Evolutionary conservation across 352 stramenopile species (phyloP).

Genomic region (Phytophthora meadii): DNA sequence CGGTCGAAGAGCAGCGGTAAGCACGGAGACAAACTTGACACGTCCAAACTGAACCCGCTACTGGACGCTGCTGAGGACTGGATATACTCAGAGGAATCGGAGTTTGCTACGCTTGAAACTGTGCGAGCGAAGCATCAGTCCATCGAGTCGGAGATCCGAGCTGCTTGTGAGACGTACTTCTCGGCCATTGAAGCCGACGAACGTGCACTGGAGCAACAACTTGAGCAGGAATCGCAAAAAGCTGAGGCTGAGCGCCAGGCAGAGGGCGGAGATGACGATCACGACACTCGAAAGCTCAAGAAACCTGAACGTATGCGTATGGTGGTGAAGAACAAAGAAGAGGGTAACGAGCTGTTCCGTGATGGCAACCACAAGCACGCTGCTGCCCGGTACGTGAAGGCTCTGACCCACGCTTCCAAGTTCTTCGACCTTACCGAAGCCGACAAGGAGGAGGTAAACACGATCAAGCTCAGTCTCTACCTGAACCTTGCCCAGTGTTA

Average conservation of each 20-base stretch:
- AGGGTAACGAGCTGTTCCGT: conserved; percentile 94
- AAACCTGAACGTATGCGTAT: conserved; percentile 94
- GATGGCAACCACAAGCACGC: conserved; percentile 91
- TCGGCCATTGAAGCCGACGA: conserved; percentile 70
- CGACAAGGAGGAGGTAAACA: conserved; percentile 88
- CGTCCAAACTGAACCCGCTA: conserved; percentile 59
- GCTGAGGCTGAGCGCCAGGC: conserved; percentile 76
- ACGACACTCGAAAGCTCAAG: conserved; percentile 93
- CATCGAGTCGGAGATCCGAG: conserved; percentile 63
- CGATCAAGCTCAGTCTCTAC: conserved; percentile 91
- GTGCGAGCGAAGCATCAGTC: conserved; percentile 60
- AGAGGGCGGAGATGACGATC: conserved; percentile 86
- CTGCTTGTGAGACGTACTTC: conserved; percentile 73
- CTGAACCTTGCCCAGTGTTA: conserved; percentile 94
- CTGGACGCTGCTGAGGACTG: conserved; percentile 90
- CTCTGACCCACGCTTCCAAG: conserved; percentile 90
- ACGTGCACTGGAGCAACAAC: conserved; percentile 69
- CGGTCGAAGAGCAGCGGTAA: conserved; percentile 76
- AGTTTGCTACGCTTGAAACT: conserved; percentile 66
- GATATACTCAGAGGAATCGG: conserved; percentile 91
- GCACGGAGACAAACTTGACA: conserved; percentile 80
- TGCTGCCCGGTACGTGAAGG: conserved; percentile 91
- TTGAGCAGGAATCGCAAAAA: conserved; percentile 78
- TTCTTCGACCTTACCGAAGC: conserved; percentile 91
- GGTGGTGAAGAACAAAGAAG: conserved; percentile 95